Percentiles rank a stretch among this genome's conserved stretches.
Evolutionary conservation across 768 basidiomycete genomes (phyloP).

Genomic region (Austroboletus eburneus): DNA sequence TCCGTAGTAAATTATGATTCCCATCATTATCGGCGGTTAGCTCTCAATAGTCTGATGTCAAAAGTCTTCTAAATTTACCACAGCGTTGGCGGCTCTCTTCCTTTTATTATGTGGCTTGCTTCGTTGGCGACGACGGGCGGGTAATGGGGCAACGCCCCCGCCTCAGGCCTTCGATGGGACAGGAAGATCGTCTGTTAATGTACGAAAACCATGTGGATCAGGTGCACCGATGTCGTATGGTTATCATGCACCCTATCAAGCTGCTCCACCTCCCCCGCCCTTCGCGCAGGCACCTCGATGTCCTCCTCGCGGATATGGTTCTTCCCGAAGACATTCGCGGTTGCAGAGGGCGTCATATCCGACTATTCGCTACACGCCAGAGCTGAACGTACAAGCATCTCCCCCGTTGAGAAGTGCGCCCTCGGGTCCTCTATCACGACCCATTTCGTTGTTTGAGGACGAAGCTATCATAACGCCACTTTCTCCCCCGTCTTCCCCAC

Average conservation of each 20-base stretch:
- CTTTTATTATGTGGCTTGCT: neutral
- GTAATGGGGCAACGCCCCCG: neutral
- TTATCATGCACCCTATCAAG: neutral
- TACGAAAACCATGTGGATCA: slow-evolving; percentile 2
- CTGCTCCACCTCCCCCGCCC: neutral
- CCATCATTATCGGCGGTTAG: slow-evolving; percentile 9
- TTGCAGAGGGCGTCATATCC: slow-evolving; percentile 1
- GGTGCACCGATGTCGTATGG: neutral
- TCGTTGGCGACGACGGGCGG: slow-evolving; percentile 5
- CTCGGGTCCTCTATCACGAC: neutral
- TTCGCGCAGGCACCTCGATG: slow-evolving; percentile 1
- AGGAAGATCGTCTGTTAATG: neutral
- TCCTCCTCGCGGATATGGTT: slow-evolving; percentile 5
- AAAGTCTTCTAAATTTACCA: slow-evolving; percentile 3
- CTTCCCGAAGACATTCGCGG: neutral
- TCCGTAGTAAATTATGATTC: neutral
- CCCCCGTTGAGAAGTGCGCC: neutral
- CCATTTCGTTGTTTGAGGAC: slow-evolving; percentile 4
- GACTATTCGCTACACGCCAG: neutral
- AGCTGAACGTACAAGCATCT: neutral
- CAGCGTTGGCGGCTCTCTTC: neutral
- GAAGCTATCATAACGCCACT: too few species aligned
- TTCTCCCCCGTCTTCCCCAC: too few species aligned
- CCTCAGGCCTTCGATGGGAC: neutral
- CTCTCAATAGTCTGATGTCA: neutral